These are phyloP conservation scores for Fusarium scirpi DNA, from an alignment of 2,329 filamentous ascomycete genomes.

Conservation along the genomic window DNA sequence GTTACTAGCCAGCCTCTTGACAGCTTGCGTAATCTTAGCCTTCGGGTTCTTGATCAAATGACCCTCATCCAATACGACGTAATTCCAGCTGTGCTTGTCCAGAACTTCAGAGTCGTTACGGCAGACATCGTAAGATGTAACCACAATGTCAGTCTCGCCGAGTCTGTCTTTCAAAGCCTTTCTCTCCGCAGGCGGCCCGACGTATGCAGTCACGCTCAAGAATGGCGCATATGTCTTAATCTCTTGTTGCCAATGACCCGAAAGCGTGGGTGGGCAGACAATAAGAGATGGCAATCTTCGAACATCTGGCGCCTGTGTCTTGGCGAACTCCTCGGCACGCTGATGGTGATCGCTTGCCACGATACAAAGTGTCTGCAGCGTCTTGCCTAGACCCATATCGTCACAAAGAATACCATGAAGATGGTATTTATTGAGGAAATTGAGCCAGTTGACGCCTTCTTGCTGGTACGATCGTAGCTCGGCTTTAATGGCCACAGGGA, in stretches of 20 bases:
- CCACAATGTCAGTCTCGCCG: conserved; percentile 86
- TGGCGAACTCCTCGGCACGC: conserved; percentile 88
- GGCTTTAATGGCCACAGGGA: conserved; percentile 97
- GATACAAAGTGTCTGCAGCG: conserved; percentile 95
- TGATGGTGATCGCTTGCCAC: conserved; percentile 97
- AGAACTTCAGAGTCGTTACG: conserved; percentile 93
- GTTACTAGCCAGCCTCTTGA: conserved; percentile 90
- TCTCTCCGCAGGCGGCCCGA: conserved; percentile 87
- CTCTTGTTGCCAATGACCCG: conserved; percentile 98
- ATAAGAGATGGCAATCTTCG: conserved; percentile 90
- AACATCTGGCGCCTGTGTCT: conserved; percentile 81
- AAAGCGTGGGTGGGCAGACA: conserved; percentile 94
- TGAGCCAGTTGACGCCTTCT: conserved; percentile 98
- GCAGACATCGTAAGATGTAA: conserved; percentile 98
- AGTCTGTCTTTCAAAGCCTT: conserved; percentile 76
- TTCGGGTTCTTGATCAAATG: conserved; percentile 99
- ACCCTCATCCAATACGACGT: conserved; percentile 95
- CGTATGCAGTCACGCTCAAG: conserved; percentile 88
- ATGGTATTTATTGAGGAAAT: conserved; percentile 98
- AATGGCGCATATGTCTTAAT: conserved; percentile 97
- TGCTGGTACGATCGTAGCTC: conserved; percentile 97
- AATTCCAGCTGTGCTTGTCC: conserved; percentile 91
- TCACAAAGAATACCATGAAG: conserved; percentile 98
- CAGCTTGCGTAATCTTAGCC: conserved; percentile 92
- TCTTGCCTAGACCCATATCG: conserved; percentile 99